Conservation (phyloP, 2,329 filamentous ascomycete genomes). For the Pestalotiopsis sp. region DNA sequence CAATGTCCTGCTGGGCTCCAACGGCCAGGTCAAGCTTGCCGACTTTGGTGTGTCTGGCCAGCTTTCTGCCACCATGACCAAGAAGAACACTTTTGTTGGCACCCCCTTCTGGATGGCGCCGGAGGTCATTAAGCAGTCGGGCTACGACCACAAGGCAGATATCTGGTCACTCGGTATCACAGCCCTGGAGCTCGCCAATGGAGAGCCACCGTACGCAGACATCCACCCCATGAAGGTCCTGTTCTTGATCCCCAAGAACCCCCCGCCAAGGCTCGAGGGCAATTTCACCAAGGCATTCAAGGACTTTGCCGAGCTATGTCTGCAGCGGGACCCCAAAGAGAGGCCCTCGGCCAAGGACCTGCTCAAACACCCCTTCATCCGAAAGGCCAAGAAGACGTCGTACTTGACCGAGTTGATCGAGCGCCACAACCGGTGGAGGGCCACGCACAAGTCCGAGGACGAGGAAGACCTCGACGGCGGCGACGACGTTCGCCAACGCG, state of each 20-base stretch:
- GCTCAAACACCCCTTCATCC: slow-evolving; percentile 86
- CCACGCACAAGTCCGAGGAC: slow-evolving; percentile 73
- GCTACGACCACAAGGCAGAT: slow-evolving; percentile 96
- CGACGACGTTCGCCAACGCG: slow-evolving; percentile 57
- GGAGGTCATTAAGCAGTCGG: slow-evolving; percentile 97
- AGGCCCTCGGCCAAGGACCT: slow-evolving; percentile 85
- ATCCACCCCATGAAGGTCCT: slow-evolving; percentile 99
- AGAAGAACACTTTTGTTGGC: slow-evolving; percentile 98
- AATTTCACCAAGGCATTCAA: slow-evolving; percentile 83
- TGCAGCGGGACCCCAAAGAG: slow-evolving; percentile 87
- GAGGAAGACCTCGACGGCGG: slow-evolving; percentile 67
- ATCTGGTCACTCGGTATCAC: slow-evolving; percentile 98
- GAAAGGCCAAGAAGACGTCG: slow-evolving; percentile 91
- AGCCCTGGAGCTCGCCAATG: slow-evolving; percentile 85
- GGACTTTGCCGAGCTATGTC: slow-evolving; percentile 80
- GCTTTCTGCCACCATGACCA: slow-evolving; percentile 96
- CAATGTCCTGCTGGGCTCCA: slow-evolving; percentile 86
- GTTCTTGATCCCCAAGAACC: slow-evolving; percentile 94
- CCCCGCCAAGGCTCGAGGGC: slow-evolving; percentile 78
- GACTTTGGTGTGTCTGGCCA: slow-evolving; percentile 98
- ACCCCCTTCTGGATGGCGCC: slow-evolving; percentile 99
- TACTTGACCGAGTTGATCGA: slow-evolving; percentile 96
- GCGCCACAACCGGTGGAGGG: slow-evolving; percentile 83
- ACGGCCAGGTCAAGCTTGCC: slow-evolving; percentile 93
- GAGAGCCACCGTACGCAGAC: slow-evolving; percentile 92